Evolutionary conservation across 2,329 filamentous ascomycete genomes (phyloP).

Genomic region (Penicillium sp.): DNA sequence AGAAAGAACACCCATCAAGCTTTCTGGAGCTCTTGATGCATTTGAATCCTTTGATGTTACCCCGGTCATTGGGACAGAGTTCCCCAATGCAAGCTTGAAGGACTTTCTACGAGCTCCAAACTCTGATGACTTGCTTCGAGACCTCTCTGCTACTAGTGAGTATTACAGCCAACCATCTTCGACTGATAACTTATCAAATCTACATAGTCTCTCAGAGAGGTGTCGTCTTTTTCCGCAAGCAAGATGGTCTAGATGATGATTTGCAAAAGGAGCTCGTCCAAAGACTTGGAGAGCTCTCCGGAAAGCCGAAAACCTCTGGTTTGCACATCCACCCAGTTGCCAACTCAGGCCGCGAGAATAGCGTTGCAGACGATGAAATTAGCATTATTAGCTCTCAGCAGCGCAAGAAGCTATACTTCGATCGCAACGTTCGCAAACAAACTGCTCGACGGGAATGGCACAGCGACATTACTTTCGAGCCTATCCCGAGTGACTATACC

Average conservation of each 20-base stretch:
- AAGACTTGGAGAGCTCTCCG: constrained; percentile 52
- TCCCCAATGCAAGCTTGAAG: constrained; percentile 44
- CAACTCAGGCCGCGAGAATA: constrained; percentile 54
- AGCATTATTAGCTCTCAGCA: constrained; percentile 53
- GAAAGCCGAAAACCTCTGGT: constrained; percentile 51
- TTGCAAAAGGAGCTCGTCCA: constrained; percentile 59
- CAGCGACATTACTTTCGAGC: constrained; percentile 56
- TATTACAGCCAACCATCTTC: not conserved
- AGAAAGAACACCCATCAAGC: constrained; percentile 39
- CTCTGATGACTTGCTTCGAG: constrained; percentile 39
- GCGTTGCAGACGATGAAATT: constrained; percentile 54
- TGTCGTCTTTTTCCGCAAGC: constrained; percentile 59
- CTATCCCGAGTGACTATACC: constrained; percentile 53
- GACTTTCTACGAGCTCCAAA: constrained; percentile 53
- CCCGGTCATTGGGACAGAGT: constrained; percentile 57
- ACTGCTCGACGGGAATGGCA: constrained; percentile 49
- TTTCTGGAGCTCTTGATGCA: constrained; percentile 46
- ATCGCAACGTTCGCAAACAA: constrained; percentile 36
- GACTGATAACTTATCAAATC: not conserved
- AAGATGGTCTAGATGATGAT: constrained; percentile 54
- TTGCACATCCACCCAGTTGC: constrained; percentile 54
- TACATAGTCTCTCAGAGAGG: constrained; percentile 55
- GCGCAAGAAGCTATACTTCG: constrained; percentile 45
- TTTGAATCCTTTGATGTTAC: constrained; percentile 56
- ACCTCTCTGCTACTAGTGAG: constrained; percentile 41